Evolutionary conservation across 2,329 filamentous ascomycete genomes (phyloP), one percentile per base, ranked within the genome.

Genomic region (Zymoseptoria brevis): DNA sequence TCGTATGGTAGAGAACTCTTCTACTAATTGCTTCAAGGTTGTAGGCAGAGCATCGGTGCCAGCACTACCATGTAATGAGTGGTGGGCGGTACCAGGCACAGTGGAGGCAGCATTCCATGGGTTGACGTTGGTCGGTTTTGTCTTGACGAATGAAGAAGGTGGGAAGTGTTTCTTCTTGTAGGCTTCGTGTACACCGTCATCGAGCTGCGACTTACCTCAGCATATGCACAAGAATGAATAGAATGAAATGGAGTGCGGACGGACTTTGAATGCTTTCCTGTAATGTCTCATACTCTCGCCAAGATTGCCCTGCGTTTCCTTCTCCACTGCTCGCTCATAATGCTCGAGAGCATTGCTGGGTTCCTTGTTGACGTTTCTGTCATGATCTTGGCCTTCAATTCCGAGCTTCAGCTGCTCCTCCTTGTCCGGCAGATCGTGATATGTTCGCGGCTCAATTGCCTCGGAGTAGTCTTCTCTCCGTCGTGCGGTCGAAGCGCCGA

Each of bases 161-260:
- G 92, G 88, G 69, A 94, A 96, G 75, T 97, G 87, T 76, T 97
- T 97, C 69, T 90, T 87, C 68, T 89, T 89, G 77, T 96, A 99
- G 58, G 83, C 81, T 68, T 89, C 84, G 73, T 99, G 91, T 56
- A 99, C 93, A 13, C 81, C 79, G 58, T 86, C 81, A 72, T 97
- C 94, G 74, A 99, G 83, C 87, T 93, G 66, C 8, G 58, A 68
- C 68, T 60, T 67, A 68, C 62, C 67, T 72, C 63, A 70, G 68
- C 64, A 71, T 63, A 30, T n/a, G 45, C 26, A 29, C 21, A 35
- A 41, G 21, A 58, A 53, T 48, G 24, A 24, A 48, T 41, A 41
- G 11, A 55, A 45, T 24, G 55, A 29, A 30, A 57, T 22, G 26
- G 52, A 45, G 48, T 52, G 50, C 35, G 19, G 54, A 69, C 80